phyloP scores from a whole-genome alignment of 805 yeast genomes.

The Grigorovia jiainica region DNA sequence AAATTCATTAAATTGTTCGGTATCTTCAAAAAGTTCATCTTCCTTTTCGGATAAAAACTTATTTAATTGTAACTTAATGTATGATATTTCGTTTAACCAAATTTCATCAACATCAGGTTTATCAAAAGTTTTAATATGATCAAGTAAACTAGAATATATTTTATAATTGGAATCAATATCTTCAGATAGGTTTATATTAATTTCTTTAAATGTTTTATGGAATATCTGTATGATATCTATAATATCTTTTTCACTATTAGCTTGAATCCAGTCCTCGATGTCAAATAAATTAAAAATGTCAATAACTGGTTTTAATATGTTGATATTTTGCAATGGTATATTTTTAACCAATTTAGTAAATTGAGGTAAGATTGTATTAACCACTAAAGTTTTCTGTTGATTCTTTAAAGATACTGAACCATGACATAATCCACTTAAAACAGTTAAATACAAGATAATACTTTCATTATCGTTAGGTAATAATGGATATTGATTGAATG shows the following conservation, averaged over 20 bases:
- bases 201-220: slow-evolving; percentile 15
- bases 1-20: slow-evolving; percentile 4
- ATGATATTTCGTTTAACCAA: slow-evolving; percentile 17
- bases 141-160: slow-evolving; percentile 12
- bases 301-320: slow-evolving; percentile 15
- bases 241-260: slow-evolving; percentile 18
- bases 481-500: slow-evolving; percentile 10
- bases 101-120: slow-evolving; percentile 18
- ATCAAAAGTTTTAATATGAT: slow-evolving; percentile 14
- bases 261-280: slow-evolving; percentile 25
- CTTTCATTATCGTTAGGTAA: slow-evolving; percentile 17
- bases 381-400: slow-evolving; percentile 16
- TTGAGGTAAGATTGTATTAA: slow-evolving; percentile 18
- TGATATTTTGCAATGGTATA: slow-evolving; percentile 17
- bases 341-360: slow-evolving; percentile 15
- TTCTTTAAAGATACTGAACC: slow-evolving; percentile 20
- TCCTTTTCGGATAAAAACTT: slow-evolving; percentile 18
- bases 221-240: slow-evolving; percentile 12
- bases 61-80: slow-evolving; percentile 14
- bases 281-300: slow-evolving; percentile 19
- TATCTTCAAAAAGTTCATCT: slow-evolving; percentile 1
- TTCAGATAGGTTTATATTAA: slow-evolving; percentile 8
- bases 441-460: slow-evolving; percentile 18
- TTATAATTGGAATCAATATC: slow-evolving; percentile 5
- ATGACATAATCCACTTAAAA: slow-evolving; percentile 22